These are phyloP conservation scores for Hirsutella rhossiliensis DNA, from an alignment of 2,329 filamentous ascomycete genomes.

Conservation along the genomic window DNA sequence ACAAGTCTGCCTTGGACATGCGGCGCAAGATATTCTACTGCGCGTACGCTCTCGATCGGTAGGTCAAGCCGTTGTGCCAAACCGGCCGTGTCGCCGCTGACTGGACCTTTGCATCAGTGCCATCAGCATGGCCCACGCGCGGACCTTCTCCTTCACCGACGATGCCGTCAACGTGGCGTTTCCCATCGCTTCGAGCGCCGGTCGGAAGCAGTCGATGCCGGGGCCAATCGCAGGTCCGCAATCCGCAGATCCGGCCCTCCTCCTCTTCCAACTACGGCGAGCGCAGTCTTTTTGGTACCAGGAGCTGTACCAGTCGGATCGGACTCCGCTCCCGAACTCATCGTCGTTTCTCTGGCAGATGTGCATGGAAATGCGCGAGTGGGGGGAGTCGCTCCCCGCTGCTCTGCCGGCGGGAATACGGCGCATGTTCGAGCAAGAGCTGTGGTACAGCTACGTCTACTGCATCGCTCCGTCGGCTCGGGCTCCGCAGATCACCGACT, in stretches of 20 bases:
- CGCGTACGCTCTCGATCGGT: conserved; percentile 83
- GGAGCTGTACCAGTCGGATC: conserved; percentile 69
- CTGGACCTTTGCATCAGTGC: conserved; percentile 36
- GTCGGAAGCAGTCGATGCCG: conserved; percentile 28
- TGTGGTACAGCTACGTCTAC: conserved; percentile 85
- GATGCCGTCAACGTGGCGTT: conserved; percentile 74
- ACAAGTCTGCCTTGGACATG: conserved; percentile 60
- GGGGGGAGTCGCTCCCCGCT: conserved; percentile 65
- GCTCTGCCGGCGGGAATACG: conserved; percentile 53
- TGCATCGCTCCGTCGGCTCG: conserved; percentile 71
- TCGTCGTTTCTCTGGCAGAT: conserved; percentile 63
- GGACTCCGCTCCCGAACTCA: conserved; percentile 54
- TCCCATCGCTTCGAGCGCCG: conserved; percentile 40
- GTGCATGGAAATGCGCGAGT: conserved; percentile 65
- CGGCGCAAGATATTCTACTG: conserved; percentile 81
- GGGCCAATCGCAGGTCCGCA: conserved; percentile 31
- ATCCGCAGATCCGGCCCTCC: conserved; percentile 56
- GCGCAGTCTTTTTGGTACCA: conserved; percentile 87
- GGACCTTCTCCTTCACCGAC: conserved; percentile 89
- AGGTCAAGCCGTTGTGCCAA: conserved; percentile 11
- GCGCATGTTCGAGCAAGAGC: conserved; percentile 73
- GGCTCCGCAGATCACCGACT: conserved; percentile 60
- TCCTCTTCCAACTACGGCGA: conserved; percentile 73
- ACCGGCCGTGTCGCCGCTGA: background rate
- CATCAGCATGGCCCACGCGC: conserved; percentile 77